phyloP scores from a whole-genome alignment of 495 filamentous ascomycete genomes.

The Xylaria sp. region DNA sequence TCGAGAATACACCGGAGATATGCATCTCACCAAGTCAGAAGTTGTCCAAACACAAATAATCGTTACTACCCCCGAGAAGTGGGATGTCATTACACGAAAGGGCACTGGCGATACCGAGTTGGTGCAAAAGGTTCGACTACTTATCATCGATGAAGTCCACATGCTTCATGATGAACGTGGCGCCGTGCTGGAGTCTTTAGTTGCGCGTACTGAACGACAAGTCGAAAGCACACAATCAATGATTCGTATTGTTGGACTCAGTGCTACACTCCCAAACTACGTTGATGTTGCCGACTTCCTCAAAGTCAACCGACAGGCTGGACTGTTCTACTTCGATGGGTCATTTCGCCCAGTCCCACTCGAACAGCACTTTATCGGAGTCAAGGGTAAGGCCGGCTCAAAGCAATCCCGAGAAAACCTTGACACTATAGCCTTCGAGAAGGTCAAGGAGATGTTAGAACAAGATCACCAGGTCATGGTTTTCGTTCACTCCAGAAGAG shows the following conservation, averaged over 20 bases:
- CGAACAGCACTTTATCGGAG: conserved; percentile 96
- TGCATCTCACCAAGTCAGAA: conserved; percentile 97
- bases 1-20: conserved; percentile 94
- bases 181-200: conserved; percentile 92
- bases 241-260: conserved; percentile 94
- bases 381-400: conserved; percentile 86
- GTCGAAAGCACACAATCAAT: conserved; percentile 98
- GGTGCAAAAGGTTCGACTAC: conserved; percentile 92
- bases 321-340: conserved; percentile 94
- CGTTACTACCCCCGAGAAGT: conserved; percentile 98
- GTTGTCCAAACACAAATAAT: conserved; percentile 96
- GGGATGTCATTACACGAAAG: conserved; percentile 97
- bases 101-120: conserved; percentile 97
- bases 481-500: conserved; percentile 95
- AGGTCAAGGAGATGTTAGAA: conserved; percentile 91
- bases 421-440: conserved; percentile 85
- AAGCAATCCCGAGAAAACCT: conserved; percentile 85
- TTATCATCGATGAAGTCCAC: conserved; percentile 99
- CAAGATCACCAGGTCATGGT: conserved; percentile 96
- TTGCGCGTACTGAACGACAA: conserved; percentile 92
- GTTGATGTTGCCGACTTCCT: conserved; percentile 96
- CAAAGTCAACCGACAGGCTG: conserved; percentile 91
- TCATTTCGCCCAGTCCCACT: conserved; percentile 96
- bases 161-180: conserved; percentile 99
- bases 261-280: conserved; percentile 95